These are phyloP conservation scores for Gaertneriomyces semiglobifer DNA, from an alignment of 192 early-diverging fungal species.

Conservation along the genomic window DNA sequence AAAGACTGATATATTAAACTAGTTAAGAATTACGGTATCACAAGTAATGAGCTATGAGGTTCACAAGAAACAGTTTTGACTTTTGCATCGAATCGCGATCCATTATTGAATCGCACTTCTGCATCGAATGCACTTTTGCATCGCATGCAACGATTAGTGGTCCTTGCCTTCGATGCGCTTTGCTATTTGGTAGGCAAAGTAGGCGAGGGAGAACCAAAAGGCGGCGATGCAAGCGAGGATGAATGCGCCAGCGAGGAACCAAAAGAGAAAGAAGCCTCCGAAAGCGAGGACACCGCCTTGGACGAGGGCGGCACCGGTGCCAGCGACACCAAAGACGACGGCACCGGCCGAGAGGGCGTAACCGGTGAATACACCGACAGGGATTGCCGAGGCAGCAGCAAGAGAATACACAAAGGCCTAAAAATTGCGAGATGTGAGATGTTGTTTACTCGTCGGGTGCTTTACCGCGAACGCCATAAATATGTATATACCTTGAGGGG, in stretches of 20 bases:
- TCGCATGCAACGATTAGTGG: no score
- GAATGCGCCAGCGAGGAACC: constrained; percentile 39
- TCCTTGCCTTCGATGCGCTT: constrained; percentile 28
- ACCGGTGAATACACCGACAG: constrained; percentile 34
- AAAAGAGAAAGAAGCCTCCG: constrained; percentile 39
- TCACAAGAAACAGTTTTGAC: no score
- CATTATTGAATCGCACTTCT: no score
- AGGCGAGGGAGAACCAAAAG: constrained; percentile 42
- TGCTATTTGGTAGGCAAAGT: constrained; percentile 41
- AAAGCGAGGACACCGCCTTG: constrained; percentile 41
- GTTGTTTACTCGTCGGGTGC: no score
- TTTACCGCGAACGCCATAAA: no score
- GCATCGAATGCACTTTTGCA: no score
- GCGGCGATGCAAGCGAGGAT: constrained; percentile 34
- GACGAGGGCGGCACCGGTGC: constrained; percentile 37
- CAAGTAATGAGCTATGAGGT: no score
- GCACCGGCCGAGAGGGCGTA: constrained; percentile 27
- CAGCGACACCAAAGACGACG: constrained; percentile 33
- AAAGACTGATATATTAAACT: no score
- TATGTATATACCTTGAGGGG: constrained; percentile 39
- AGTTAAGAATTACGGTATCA: no score
- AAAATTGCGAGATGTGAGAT: no score
- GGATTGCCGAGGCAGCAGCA: constrained; percentile 29
- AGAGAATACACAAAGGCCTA: constrained; percentile 43
- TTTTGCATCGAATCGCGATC: no score